A percentile compares a stretch with the other conserved stretches of the same genome.
phyloP scores from a whole-genome alignment of 208 protist genomes.

The Trypanosoma congolense region DNA sequence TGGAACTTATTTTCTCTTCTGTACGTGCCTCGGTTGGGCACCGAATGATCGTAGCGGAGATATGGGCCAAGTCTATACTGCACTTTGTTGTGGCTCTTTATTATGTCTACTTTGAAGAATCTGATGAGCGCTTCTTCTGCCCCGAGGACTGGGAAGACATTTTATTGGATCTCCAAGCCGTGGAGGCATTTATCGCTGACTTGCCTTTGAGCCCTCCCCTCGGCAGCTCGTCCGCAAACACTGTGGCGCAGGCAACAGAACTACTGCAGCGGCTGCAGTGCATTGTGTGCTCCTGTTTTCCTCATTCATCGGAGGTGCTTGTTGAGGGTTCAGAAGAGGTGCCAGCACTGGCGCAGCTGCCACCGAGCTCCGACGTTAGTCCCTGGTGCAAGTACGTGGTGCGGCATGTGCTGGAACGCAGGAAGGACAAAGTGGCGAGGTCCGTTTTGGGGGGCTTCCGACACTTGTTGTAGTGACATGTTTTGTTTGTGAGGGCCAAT shows the following conservation, averaged over 20 bases:
- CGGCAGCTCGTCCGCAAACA: background rate
- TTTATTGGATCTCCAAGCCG: slow-evolving; percentile 30
- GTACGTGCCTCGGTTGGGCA: background rate
- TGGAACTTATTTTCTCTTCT: background rate
- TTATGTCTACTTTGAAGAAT: slow-evolving; percentile 32
- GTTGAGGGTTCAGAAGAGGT: slow-evolving; percentile 43
- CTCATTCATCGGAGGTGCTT: slow-evolving; percentile 38
- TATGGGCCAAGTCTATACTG: slow-evolving; percentile 24
- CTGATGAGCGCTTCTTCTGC: slow-evolving; percentile 30
- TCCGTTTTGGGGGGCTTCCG: background rate
- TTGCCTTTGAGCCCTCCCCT: slow-evolving; percentile 15
- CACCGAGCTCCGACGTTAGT: slow-evolving; percentile 35
- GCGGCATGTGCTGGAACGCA: slow-evolving; percentile 42
- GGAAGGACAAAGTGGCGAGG: slow-evolving; percentile 28
- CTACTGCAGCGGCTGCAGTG: slow-evolving; percentile 38
- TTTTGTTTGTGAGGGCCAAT: too few relatives aligned
- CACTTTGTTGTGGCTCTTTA: slow-evolving; percentile 44
- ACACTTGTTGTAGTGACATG: too few relatives aligned
- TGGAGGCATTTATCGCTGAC: slow-evolving; percentile 18
- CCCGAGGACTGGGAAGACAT: slow-evolving; percentile 33
- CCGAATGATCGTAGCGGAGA: slow-evolving; percentile 7
- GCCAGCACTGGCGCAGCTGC: slow-evolving; percentile 42
- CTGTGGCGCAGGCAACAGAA: slow-evolving; percentile 1
- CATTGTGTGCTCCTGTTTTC: slow-evolving; percentile 56
- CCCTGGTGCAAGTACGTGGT: slow-evolving; percentile 70